Base-by-base conservation (phyloP, 371 early-diverging fungal genomes). In the Mortierella sp. region DNA sequence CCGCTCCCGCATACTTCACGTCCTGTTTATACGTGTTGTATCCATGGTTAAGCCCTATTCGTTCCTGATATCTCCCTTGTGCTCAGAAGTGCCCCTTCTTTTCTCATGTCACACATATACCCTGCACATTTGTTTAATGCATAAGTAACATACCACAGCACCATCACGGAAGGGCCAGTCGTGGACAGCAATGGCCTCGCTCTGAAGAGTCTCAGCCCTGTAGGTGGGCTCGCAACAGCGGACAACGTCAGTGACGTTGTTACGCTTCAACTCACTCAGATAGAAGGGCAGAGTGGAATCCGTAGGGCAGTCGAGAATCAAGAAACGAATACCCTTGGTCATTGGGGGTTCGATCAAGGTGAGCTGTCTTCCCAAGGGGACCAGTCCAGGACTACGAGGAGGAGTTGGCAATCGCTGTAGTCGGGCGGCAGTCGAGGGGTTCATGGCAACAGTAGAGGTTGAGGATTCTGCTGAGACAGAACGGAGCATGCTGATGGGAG, bases 171-270 rank as follows among this genome's bases (percentile, higher is more conserved):
- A 96, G 0, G 86, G 87, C 86, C 84, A 92, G 72, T 90, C 91
- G 77, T 95, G 95, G 4, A 97, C 95, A 53, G 87, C 78, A 66
- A 98, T 95, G 13, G 88, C 88, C 21, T 90, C 85, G 52, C 81
- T 87, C 67, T 87, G 88, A 28, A 96, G 82, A 4, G 87, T 88
- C 21, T 84, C 87, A 21, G 88, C 83, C 47, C 84, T 83, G 70
- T 98, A 97, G 7, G 97, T 96, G 15, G 97, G 95, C 78, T 97
- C 96, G 83, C 97, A 97, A 40, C 95, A 96, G 7, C 96, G 90
- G 10, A 96, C 96, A 15, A 96, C 92, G 62, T 95, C 94, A 4
- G 93, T 92, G 52, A 95, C 97, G 64, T 90, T 84, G 60, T 92
- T 86, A 48, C 88, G 85, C 41, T 85, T 82, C 77, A 97, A 88